Evolutionary conservation across 106 monocot genomes (phyloP).

Genomic region (Narthecium ossifragum): DNA sequence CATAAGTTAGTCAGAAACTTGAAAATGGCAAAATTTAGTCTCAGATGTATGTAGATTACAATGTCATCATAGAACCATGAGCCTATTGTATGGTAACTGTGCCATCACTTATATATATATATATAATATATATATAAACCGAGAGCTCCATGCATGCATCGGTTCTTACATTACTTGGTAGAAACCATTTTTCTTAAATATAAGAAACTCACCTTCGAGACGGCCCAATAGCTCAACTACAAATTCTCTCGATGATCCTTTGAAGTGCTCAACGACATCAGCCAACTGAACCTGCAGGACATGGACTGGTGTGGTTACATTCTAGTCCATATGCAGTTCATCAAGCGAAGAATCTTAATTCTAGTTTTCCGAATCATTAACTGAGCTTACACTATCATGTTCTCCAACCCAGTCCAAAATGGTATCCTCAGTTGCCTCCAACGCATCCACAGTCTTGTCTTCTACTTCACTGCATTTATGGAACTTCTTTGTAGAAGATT

Average conservation of each 20-base stretch:
- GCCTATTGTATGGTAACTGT: too few relatives aligned
- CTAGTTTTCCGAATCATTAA: not conserved
- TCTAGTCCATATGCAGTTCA: too few relatives aligned
- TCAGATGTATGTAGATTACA: too few relatives aligned
- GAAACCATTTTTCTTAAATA: constrained; percentile 77
- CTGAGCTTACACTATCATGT: constrained; percentile 48
- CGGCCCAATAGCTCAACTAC: constrained; percentile 33
- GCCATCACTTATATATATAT: too few relatives aligned
- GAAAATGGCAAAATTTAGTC: too few relatives aligned
- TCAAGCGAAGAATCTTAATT: not conserved
- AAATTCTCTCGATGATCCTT: constrained; percentile 28
- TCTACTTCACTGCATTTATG: constrained; percentile 13
- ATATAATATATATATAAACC: too few relatives aligned
- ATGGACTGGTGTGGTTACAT: too few relatives aligned
- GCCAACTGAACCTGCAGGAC: constrained; percentile 41
- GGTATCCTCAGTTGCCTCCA: constrained; percentile 36
- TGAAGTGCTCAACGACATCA: constrained; percentile 42
- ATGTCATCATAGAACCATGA: too few relatives aligned
- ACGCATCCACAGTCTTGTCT: not conserved
- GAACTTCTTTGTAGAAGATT: constrained; percentile 32
- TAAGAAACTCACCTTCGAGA: constrained; percentile 64
- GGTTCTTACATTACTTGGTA: constrained; percentile 53
- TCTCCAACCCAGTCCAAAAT: constrained; percentile 42
- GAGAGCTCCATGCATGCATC: too few relatives aligned
- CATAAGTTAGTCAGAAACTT: too few relatives aligned